A percentile compares a stretch with the other conserved stretches of the same genome.
Evolutionary conservation across 345 rosid genomes (phyloP).

Genomic region (Zanthoxylum bungeanum): DNA sequence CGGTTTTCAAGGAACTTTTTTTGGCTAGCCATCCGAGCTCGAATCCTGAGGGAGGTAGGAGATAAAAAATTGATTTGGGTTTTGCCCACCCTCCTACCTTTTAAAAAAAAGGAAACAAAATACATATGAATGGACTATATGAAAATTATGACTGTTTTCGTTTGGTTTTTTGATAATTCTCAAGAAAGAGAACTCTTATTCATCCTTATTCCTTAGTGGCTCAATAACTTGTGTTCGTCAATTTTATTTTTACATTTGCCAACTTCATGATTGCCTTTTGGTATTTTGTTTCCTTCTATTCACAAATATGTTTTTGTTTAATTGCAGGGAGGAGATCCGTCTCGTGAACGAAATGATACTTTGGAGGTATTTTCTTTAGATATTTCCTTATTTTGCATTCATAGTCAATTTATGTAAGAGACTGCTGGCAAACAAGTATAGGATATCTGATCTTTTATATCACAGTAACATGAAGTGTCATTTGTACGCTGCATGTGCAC

Average conservation of each 20-base stretch:
- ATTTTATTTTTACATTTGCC: neutral
- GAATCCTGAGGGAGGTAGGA: no score
- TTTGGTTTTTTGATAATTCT: neutral
- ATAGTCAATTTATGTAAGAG: neutral
- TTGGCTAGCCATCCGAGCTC: no score
- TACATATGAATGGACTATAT: no score
- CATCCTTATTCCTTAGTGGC: no score
- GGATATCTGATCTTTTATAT: neutral
- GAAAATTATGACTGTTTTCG: neutral
- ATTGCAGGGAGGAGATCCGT: slow-evolving; percentile 78
- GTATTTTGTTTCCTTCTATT: neutral
- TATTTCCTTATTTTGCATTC: neutral
- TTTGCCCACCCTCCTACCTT: no score
- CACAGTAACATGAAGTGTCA: neutral
- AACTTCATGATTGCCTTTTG: neutral
- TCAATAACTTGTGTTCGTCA: neutral
- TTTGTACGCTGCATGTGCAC: neutral
- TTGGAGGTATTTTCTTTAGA: slow-evolving; percentile 47
- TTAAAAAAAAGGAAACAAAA: no score
- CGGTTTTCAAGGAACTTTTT: no score
- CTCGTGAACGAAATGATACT: slow-evolving; percentile 51
- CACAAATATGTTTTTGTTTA: neutral
- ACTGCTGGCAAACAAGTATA: neutral
- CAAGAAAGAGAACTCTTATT: neutral
- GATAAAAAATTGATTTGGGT: no score